These are phyloP conservation scores for Phaffomyces thermotolerans DNA, from an alignment of 805 yeast genomes.

Conservation along the genomic window DNA sequence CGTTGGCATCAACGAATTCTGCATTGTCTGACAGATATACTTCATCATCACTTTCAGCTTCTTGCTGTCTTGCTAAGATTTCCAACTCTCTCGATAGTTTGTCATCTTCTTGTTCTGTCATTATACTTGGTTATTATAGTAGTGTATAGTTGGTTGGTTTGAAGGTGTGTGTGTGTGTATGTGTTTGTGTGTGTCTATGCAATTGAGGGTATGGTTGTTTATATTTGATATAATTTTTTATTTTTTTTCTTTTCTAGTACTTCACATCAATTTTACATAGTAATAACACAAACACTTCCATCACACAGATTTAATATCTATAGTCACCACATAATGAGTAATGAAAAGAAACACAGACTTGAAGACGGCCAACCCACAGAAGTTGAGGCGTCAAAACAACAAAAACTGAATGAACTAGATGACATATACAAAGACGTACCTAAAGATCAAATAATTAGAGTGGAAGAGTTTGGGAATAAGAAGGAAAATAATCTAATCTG, in stretches of 20 bases:
- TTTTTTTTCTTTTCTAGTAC: too few relatives aligned
- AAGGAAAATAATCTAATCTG: conserved; percentile 3
- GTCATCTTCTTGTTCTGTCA: not conserved
- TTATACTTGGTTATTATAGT: not conserved
- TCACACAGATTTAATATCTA: too few relatives aligned
- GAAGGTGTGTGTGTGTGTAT: too few relatives aligned
- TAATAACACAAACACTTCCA: too few relatives aligned
- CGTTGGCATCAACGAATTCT: conserved; percentile 39
- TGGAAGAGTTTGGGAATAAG: conserved; percentile 12
- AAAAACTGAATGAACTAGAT: not conserved
- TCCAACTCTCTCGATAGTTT: conserved; percentile 9
- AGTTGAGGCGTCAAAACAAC: not conserved
- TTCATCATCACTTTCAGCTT: conserved; percentile 29
- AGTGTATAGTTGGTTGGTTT: too few relatives aligned
- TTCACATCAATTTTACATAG: too few relatives aligned
- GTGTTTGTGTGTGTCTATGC: too few relatives aligned
- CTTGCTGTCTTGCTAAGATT: conserved; percentile 19
- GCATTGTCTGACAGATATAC: conserved; percentile 36
- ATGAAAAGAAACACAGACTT: conserved; percentile 1
- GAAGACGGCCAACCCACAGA: not conserved
- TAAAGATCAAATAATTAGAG: conserved; percentile 10
- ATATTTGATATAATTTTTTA: too few relatives aligned
- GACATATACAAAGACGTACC: conserved; percentile 3
- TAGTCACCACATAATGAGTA: not conserved
- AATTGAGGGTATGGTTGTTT: too few relatives aligned